Evolutionary conservation across 495 filamentous ascomycete species (phyloP).

Genomic region (Sabuloglossum arenarium): DNA sequence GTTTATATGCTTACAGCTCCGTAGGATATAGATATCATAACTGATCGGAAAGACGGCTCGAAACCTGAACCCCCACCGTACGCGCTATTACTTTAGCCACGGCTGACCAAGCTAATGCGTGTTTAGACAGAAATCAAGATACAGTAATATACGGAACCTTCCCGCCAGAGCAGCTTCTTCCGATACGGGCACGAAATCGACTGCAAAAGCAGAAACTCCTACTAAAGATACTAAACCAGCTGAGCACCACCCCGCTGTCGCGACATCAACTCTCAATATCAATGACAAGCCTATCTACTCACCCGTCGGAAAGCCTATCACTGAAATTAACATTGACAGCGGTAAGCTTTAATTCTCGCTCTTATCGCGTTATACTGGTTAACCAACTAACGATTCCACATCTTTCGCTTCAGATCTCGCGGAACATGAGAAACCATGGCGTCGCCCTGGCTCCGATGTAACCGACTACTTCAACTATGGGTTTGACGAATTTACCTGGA

Average conservation of each 20-base stretch:
- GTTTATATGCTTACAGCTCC: neutral
- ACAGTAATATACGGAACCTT: conserved; percentile 14
- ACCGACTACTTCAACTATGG: conserved; percentile 99
- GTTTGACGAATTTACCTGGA: conserved; percentile 98
- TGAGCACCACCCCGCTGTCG: conserved; percentile 39
- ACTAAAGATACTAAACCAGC: conserved; percentile 18
- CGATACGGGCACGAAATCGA: conserved; percentile 25
- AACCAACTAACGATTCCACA: conserved; percentile 6
- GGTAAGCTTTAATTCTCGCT: conserved; percentile 18
- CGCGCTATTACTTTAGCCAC: conserved; percentile 12
- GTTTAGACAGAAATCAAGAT: conserved; percentile 24
- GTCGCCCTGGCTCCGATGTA: conserved; percentile 82
- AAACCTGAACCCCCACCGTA: conserved; percentile 47
- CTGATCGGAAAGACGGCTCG: conserved; percentile 58
- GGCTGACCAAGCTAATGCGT: conserved; percentile 6
- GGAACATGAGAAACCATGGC: conserved; percentile 82
- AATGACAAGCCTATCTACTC: conserved; percentile 64
- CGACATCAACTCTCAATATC: conserved; percentile 65
- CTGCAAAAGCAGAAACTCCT: conserved; percentile 17
- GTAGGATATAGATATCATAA: conserved; percentile 90
- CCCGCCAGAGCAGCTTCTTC: neutral
- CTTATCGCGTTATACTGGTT: neutral
- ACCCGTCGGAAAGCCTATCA: conserved; percentile 53
- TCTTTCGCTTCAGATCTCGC: conserved; percentile 35
- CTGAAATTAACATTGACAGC: conserved; percentile 61